A percentile compares a stretch with the other conserved stretches of the same genome.
These are phyloP conservation scores for Salix brachista DNA, from an alignment of 345 rosid species.

Conservation along the genomic window DNA sequence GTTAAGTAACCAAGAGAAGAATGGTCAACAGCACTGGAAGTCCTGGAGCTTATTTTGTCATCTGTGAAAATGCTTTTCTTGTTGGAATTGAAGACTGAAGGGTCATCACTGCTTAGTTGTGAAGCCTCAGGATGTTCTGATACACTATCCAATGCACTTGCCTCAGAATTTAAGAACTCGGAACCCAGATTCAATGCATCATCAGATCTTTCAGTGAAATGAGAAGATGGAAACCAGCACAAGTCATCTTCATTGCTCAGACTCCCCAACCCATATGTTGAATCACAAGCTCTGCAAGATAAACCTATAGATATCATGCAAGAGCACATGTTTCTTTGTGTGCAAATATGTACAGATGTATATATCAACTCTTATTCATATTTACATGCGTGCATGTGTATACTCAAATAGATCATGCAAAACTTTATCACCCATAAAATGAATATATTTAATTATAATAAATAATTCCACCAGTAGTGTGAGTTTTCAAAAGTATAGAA, in stretches of 20 bases:
- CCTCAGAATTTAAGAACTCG: slow-evolving; percentile 33
- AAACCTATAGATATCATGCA: not conserved
- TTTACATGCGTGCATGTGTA: too few species aligned
- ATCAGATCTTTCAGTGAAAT: slow-evolving; percentile 50
- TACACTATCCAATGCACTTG: slow-evolving; percentile 25
- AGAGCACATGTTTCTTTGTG: too few species aligned
- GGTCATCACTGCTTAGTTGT: slow-evolving; percentile 29
- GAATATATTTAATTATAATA: not conserved
- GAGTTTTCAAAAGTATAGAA: not conserved
- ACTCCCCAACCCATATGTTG: slow-evolving; percentile 65
- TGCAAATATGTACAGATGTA: not conserved
- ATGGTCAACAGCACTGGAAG: slow-evolving; percentile 20
- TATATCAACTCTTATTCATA: not conserved
- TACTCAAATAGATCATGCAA: too few species aligned
- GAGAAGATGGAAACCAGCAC: slow-evolving; percentile 66
- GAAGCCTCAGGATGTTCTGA: slow-evolving; percentile 38
- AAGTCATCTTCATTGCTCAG: slow-evolving; percentile 59
- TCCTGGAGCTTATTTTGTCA: slow-evolving; percentile 35
- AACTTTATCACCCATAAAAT: too few species aligned
- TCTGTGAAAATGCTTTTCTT: slow-evolving; percentile 24
- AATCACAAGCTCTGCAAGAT: slow-evolving; percentile 70
- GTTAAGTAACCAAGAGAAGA: slow-evolving; percentile 24
- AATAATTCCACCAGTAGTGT: not conserved
- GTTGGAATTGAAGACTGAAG: slow-evolving; percentile 33
- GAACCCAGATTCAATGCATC: slow-evolving; percentile 41